Base-by-base conservation (phyloP, 1,284 basidiomycete species). In the Cryptococcus sp. region DNA sequence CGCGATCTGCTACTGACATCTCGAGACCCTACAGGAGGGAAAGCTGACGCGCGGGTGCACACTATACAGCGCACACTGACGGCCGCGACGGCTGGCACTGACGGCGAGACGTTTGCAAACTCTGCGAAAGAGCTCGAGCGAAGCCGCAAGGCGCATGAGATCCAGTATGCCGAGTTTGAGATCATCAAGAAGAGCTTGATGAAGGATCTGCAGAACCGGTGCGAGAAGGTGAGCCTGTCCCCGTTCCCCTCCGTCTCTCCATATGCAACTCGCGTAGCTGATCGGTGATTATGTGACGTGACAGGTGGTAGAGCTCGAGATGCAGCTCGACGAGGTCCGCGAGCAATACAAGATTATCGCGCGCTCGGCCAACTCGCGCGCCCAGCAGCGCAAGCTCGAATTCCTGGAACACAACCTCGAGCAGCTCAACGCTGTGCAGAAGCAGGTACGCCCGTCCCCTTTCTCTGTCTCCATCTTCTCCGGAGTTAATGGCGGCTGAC, bases 321-420 rank as follows among this genome's bases (percentile, higher is more conserved):
- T 99, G 67, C 95, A 98, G 75, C 81, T 99, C 42, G 96, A 99
- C 73, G 96, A 98, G 76, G 91, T 96, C 77, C 91, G 92, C 76
- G 96, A 99, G 79, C 94, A 98, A 76, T 99, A 98, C 80, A 95
- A 94, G 81, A 95, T 96, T 69, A 91, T 99, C 53, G 91, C 98
- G 65, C 87, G 93, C 61, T 95, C 94, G 72, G 95, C 93, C 80
- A 97, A 98, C 77, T 91, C 89, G 77, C 93, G 96, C 77, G 89
- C 94, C 4, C 96, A 98, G 73, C 93, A 97, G 80, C 94, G 95
- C 84, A 98, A 98, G 84, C 96, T 98, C 89, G 91, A 91, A 33
- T 95, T 98, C 83, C 79, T 99, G 57, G 95, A 98, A 74, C 88
- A 95, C 62, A 98, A 98, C 75, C 80, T 99, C 53, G 95, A 98